Evolutionary conservation across 2,329 filamentous ascomycete genomes (phyloP).

Genomic region (Piedraia hortae): DNA sequence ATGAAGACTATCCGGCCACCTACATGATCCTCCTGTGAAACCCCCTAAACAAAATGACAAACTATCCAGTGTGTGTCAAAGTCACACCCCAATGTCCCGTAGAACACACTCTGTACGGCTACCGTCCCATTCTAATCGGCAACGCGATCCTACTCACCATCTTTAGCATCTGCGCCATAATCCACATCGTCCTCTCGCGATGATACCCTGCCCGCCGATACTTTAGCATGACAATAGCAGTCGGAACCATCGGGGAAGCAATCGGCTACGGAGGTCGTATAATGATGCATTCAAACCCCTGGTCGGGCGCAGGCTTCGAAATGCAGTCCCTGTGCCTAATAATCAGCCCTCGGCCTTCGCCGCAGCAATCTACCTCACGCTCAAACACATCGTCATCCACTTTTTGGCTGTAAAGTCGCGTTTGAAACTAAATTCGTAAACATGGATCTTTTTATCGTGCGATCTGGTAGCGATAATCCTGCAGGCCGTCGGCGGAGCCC

Average conservation of each 20-base stretch:
- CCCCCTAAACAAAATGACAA: too few species aligned
- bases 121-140: slow-evolving; percentile 14
- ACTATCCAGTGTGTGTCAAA: too few species aligned
- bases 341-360: slow-evolving; percentile 18
- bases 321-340: slow-evolving; percentile 19
- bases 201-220: slow-evolving; percentile 13
- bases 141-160: slow-evolving; percentile 16
- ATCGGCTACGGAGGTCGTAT: slow-evolving; percentile 18
- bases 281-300: slow-evolving; percentile 17
- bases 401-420: slow-evolving; percentile 17
- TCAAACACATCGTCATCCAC: slow-evolving; percentile 20
- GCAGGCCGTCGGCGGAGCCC: slow-evolving; percentile 18
- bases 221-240: slow-evolving; percentile 15
- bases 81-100: slow-evolving; percentile 13
- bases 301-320: slow-evolving; percentile 15
- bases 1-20: too few species aligned
- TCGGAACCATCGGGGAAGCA: slow-evolving; percentile 17
- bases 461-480: slow-evolving; percentile 21
- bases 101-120: slow-evolving; percentile 15
- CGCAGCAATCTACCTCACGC: slow-evolving; percentile 20
- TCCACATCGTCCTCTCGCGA: slow-evolving; percentile 12
- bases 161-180: slow-evolving; percentile 12
- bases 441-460: slow-evolving; percentile 23
- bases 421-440: slow-evolving; percentile 18
- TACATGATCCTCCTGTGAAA: too few species aligned